These are phyloP conservation scores for Rosellinia necatrix DNA, from an alignment of 2,329 filamentous ascomycete genomes.

Conservation along the genomic window DNA sequence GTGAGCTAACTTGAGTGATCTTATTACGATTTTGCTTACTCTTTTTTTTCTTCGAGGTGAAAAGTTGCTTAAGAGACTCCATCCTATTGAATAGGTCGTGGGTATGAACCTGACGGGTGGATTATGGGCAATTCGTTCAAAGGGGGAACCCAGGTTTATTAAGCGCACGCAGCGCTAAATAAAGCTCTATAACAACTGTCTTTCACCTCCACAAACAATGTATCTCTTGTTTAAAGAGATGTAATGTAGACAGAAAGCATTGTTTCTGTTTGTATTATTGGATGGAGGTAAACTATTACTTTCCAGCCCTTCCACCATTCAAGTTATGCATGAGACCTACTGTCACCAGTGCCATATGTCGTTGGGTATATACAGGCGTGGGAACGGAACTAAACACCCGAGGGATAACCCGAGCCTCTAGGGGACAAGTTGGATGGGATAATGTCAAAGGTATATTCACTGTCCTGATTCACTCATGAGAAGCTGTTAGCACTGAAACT, in stretches of 20 bases:
- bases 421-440: no score
- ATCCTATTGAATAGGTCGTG: conserved; percentile 9
- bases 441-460: no score
- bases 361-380: no score
- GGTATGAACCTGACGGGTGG: background rate
- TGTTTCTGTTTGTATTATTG: background rate
- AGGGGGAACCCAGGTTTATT: no score
- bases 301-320: background rate
- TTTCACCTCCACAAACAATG: background rate
- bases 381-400: no score
- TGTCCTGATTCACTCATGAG: no score
- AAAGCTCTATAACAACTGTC: no score
- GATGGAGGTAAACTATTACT: background rate
- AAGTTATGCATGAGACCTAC: background rate
- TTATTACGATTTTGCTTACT: background rate
- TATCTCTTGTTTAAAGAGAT: background rate
- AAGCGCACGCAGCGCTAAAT: no score
- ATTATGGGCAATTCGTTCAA: no score
- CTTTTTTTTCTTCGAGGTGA: conserved; percentile 14
- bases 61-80: conserved; percentile 25
- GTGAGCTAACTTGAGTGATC: conserved; percentile 1
- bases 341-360: no score
- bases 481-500: no score
- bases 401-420: no score
- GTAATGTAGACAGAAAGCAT: background rate